Conservation (phyloP, 1,284 basidiomycete genomes). For the Melampsora americana region DNA sequence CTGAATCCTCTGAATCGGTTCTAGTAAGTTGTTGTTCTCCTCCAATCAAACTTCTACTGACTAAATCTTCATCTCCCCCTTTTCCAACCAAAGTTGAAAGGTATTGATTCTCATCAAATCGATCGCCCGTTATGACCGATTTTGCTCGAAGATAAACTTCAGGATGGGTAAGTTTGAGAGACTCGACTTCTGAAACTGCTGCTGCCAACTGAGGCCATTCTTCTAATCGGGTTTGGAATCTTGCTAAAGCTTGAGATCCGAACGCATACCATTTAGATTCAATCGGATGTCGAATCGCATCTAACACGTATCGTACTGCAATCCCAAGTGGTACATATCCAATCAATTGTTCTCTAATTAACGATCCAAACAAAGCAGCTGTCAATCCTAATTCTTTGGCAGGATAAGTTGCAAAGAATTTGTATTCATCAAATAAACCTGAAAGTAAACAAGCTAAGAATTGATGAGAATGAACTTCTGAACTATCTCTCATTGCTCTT, state of each 20-base stretch:
- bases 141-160: slow-evolving; percentile 75
- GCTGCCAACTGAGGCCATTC: slow-evolving; percentile 95
- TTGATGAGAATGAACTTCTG: slow-evolving; percentile 81
- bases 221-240: slow-evolving; percentile 79
- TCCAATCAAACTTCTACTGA: not conserved
- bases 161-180: slow-evolving; percentile 79
- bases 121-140: slow-evolving; percentile 57
- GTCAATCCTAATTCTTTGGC: slow-evolving; percentile 92
- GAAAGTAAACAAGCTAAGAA: slow-evolving; percentile 98
- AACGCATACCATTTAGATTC: slow-evolving; percentile 88
- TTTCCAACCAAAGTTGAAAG: slow-evolving; percentile 29
- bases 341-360: slow-evolving; percentile 90
- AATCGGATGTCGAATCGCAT: slow-evolving; percentile 84
- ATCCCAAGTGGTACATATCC: slow-evolving; percentile 94
- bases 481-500: slow-evolving; percentile 77
- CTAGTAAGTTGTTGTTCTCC: slow-evolving; percentile 29
- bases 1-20: not conserved
- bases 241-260: slow-evolving; percentile 81
- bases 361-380: slow-evolving; percentile 89
- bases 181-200: slow-evolving; percentile 79
- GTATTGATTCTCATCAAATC: slow-evolving; percentile 15
- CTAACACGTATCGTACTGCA: slow-evolving; percentile 92
- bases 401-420: slow-evolving; percentile 97
- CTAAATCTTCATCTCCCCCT: slow-evolving; percentile 11
- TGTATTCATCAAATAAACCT: slow-evolving; percentile 99